phyloP scores from a whole-genome alignment of 345 rosid genomes.

The Diplotaxis tenuifolia region DNA sequence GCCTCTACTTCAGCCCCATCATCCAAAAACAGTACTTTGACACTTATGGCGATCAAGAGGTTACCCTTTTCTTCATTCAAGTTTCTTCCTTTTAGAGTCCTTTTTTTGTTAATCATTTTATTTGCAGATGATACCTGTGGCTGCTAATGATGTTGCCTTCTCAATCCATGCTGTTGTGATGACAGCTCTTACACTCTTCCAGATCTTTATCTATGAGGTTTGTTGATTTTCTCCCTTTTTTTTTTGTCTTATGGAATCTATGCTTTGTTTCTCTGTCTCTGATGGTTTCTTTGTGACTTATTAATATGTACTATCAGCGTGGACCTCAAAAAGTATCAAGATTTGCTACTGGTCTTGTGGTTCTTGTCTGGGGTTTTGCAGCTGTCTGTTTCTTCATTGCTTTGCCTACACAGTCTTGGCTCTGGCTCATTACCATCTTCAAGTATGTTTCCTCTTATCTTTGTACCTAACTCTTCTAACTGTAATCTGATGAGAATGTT shows the following conservation, averaged over 20 bases:
- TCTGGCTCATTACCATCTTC: conserved; percentile 75
- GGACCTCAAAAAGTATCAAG: conserved; percentile 77
- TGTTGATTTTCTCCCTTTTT: conserved; percentile 10
- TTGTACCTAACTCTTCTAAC: not conserved
- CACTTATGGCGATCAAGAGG: conserved; percentile 60
- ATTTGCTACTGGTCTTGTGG: conserved; percentile 52
- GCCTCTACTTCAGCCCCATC: conserved; percentile 77
- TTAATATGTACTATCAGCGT: conserved; percentile 48
- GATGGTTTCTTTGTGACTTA: conserved; percentile 6
- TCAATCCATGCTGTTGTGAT: conserved; percentile 86
- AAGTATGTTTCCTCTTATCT: conserved; percentile 75
- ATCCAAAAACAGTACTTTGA: conserved; percentile 76
- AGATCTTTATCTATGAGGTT: conserved; percentile 74
- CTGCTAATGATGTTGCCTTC: conserved; percentile 89
- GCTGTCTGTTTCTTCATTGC: conserved; percentile 77
- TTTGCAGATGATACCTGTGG: conserved; percentile 91
- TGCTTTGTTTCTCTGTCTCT: not conserved
- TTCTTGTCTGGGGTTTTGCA: conserved; percentile 54
- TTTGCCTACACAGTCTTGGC: conserved; percentile 71
- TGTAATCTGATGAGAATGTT: not conserved
- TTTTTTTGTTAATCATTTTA: not conserved
- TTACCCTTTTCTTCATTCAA: not conserved
- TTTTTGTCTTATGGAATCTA: not conserved
- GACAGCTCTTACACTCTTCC: conserved; percentile 64
- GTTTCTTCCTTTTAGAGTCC: not conserved